A percentile compares a stretch with the other conserved stretches of the same genome.
Evolutionary conservation across 148 eudicot species (phyloP).

Genomic region (Amaranthus hypochondriacus): DNA sequence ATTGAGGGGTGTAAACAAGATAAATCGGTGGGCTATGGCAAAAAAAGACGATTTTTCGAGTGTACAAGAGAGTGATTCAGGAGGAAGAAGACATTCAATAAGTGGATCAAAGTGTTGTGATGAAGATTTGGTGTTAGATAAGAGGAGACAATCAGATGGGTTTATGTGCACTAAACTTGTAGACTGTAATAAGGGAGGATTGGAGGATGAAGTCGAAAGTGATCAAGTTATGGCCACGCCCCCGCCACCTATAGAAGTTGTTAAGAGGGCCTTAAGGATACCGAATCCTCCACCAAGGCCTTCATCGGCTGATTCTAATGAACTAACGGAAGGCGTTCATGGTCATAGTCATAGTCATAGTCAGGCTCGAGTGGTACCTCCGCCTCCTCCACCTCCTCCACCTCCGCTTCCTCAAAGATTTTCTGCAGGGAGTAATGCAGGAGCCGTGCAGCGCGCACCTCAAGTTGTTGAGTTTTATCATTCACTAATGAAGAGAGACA

Average conservation of each 20-base stretch:
- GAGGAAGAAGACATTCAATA: conserved; percentile 54
- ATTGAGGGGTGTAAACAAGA: conserved; percentile 42
- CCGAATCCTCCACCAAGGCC: conserved; percentile 93
- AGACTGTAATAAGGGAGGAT: conserved; percentile 21
- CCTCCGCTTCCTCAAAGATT: conserved; percentile 65
- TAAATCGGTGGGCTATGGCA: conserved; percentile 54
- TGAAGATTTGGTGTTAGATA: conserved; percentile 37
- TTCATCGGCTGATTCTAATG: conserved; percentile 26
- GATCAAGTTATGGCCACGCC: conserved; percentile 19
- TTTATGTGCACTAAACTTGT: conserved; percentile 50
- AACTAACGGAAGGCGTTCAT: conserved; percentile 26
- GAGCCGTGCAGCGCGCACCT: conserved; percentile 68
- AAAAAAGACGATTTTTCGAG: conserved; percentile 40
- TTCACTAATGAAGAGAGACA: conserved; percentile 83
- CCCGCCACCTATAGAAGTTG: conserved; percentile 33
- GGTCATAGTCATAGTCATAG: conserved; percentile 27
- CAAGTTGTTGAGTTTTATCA: conserved; percentile 90
- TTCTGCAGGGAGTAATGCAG: conserved; percentile 28
- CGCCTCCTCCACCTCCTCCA: conserved; percentile 58
- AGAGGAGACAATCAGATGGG: conserved; percentile 66
- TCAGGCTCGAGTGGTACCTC: conserved; percentile 46
- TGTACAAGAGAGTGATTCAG: conserved; percentile 26
- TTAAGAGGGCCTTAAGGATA: conserved; percentile 56
- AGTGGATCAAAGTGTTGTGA: conserved; percentile 55
- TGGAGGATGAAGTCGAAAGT: conserved; percentile 28